Percentiles rank a stretch among this genome's conserved stretches.
phyloP scores from a whole-genome alignment of 331 rosid species.

The Quercus tomentella region DNA sequence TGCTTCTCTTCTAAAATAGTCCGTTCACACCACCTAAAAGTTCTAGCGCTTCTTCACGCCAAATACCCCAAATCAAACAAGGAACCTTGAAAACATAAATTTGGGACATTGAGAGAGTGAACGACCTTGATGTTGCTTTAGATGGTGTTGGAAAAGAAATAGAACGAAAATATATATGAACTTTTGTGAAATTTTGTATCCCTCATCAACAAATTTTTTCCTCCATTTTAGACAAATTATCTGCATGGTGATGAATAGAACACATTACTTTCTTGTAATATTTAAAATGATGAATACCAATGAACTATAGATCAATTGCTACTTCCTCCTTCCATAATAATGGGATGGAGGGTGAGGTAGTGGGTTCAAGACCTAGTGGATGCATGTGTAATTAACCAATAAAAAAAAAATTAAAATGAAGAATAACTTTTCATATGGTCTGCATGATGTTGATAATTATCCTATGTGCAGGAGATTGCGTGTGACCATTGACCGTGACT shows the following conservation, averaged over 20 bases:
- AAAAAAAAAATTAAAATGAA: not conserved
- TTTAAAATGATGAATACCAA: not conserved
- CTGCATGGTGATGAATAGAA: not conserved
- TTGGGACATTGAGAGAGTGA: not conserved
- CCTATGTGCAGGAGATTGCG: slow-evolving; percentile 72
- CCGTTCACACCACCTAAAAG: too few relatives aligned
- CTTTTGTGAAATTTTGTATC: not conserved
- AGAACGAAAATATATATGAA: not conserved
- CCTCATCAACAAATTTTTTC: not conserved
- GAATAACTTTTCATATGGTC: not conserved
- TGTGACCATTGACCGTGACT: slow-evolving; percentile 83
- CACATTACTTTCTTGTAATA: not conserved
- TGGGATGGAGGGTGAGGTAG: too few relatives aligned
- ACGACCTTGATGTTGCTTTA: not conserved
- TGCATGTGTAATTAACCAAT: too few relatives aligned
- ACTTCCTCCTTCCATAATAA: too few relatives aligned
- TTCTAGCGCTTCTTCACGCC: too few relatives aligned
- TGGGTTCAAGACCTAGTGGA: too few relatives aligned
- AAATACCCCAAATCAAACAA: too few relatives aligned
- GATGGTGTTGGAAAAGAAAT: not conserved
- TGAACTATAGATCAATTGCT: too few relatives aligned
- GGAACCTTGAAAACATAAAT: not conserved
- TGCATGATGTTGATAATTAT: slow-evolving; percentile 8
- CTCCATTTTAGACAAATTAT: not conserved
- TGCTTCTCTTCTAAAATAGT: too few relatives aligned